Evolutionary conservation across 345 rosid genomes (phyloP), one percentile per base, ranked within the genome.

Genomic region (Eucalyptus cloeziana): DNA sequence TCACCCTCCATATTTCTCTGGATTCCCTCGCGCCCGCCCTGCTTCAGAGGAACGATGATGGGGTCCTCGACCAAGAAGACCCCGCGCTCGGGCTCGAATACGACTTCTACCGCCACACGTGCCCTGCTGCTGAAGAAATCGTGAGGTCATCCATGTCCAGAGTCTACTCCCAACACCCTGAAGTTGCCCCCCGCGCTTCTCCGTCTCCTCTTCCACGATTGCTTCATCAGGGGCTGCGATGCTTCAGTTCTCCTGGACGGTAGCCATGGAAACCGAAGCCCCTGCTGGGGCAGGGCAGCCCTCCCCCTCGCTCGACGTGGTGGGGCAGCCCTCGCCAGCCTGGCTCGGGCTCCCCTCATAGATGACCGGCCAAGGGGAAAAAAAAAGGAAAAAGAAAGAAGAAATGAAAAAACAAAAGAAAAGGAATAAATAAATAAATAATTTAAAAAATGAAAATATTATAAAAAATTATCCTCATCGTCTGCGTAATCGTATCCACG

Each of bases 201-300:
- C 80, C 86, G 93, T 45, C 90, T 94, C 69, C 40, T 91, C 45
- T 92, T 94, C 92, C 93, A 91, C 54, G 95, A 94, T 47, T 94
- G 93, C 91, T 93, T 92, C 91, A 91, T 91, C 56, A 54, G 76
- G 92, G 91, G 60, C 4, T 54, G 60, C 60, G 10, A 21, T 54
- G 25, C 60, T 22, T 22, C 27, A 54, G 27, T 54, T 54, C 60
- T 54, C 60, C 1, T 54, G 60, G 27, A 22, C 60, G 27, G 1
- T 54, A 54, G 60, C 60, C 60, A 54, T 54, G 60, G 27, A 54
- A 54, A 22, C 60, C 5, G 1, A 54, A 22, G 27, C 5, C 60
- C 60, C 9, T 12, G 0, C 1, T 51, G 22, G 54, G 54, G 22
- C 22, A 1, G 22, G 54, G 8, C 54, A 2, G 54, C 1, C 54